Base-by-base conservation (phyloP, 2,329 filamentous ascomycete species). In the Fusarium scirpi region DNA sequence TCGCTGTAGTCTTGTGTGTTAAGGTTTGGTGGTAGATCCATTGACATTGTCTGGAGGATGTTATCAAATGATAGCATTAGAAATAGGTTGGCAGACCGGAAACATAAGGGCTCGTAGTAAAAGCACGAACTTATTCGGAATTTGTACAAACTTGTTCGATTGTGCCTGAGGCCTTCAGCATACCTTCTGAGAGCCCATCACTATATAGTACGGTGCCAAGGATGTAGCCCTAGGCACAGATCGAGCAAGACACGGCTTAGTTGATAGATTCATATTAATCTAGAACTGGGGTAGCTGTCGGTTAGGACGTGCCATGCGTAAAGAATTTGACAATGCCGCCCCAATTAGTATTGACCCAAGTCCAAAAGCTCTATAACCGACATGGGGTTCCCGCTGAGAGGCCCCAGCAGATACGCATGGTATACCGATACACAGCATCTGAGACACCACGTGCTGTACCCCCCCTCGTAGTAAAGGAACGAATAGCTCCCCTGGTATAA, bases 1-100 rank as follows among this genome's bases (percentile, higher is more conserved):
- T 30, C 32, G 46, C 32, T 40, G 12, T n/a, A 24, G 30, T 16
- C 10, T 30, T 24, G 12, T 41, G n/a, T 22, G 8, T 43, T 61
- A 61, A 44, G 13, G 44, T 44, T 54, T 44, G 24, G 47, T 49
- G 34, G 55, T 38, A 55, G 56, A 24, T 66, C 25, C 24, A 25
- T 47, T 48, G 34, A 30, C 18, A 27, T 48, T 47, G 43, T 40
- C 43, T 25, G 22, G 43, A 38, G 30, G 22, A 20, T 29, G 44
- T 25, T 15, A 29, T 20, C 10, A 20, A 22, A 27, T 20, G 24
- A 41, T n/a, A 9, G 11, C 20, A 6, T 25, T 38, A 13, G 18
- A 25, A 25, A n/a, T 18, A 8, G 20, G 9, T 25, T 52, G 22
- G 20, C 18, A 27, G 13, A 10, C 8, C 34, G 49, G 49, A 41